phyloP scores from a whole-genome alignment of 257 asterid genomes.

The Anisodus acutangulus region DNA sequence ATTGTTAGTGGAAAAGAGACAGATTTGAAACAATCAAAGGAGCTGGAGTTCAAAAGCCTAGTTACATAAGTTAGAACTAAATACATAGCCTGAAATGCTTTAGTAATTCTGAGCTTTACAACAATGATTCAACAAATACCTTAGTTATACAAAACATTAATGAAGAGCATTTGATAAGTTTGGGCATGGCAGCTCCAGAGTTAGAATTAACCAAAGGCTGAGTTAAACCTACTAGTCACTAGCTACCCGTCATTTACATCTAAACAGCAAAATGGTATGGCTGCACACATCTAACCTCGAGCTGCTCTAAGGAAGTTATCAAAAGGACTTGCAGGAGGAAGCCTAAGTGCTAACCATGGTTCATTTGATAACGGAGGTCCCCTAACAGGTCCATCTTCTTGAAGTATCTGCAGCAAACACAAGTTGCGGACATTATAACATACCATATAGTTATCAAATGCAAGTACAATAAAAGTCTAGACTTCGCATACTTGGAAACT shows the following conservation, averaged over 20 bases:
- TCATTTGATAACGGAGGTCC: slow-evolving; percentile 44
- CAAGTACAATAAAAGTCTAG: not conserved
- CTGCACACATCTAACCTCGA: slow-evolving; percentile 57
- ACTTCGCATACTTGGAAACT: not conserved
- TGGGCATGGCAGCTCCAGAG: slow-evolving; percentile 5
- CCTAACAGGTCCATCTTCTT: slow-evolving; percentile 41
- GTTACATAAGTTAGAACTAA: not conserved
- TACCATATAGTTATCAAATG: not conserved
- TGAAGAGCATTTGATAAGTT: not conserved
- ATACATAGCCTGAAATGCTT: not conserved
- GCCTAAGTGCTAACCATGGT: slow-evolving; percentile 74
- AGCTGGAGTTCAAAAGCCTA: slow-evolving; percentile 11
- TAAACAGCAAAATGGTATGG: not conserved
- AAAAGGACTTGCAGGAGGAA: slow-evolving; percentile 98
- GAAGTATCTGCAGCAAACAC: slow-evolving; percentile 45
- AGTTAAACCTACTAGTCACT: slow-evolving; percentile 15
- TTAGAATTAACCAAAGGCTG: not conserved
- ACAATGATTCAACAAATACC: slow-evolving; percentile 6
- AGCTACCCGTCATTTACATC: slow-evolving; percentile 17
- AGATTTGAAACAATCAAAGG: not conserved
- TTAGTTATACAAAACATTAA: not conserved
- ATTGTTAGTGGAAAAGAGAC: not conserved
- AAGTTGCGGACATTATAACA: not conserved
- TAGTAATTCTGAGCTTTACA: not conserved
- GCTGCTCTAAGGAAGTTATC: slow-evolving; percentile 99